Base-by-base conservation (phyloP, 2,329 filamentous ascomycete species). In the Colletotrichum tabaci region DNA sequence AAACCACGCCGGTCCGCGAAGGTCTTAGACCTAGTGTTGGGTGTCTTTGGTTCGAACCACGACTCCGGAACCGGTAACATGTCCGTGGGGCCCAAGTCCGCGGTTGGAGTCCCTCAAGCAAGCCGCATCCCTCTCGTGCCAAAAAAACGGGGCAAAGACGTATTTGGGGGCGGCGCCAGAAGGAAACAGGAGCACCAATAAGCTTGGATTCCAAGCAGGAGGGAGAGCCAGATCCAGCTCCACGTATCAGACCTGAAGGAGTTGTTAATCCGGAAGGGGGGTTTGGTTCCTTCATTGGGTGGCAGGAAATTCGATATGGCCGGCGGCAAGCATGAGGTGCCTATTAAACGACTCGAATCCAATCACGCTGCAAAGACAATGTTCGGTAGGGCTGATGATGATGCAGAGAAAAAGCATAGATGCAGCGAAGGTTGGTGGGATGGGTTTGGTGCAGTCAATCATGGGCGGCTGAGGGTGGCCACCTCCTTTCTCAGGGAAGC, bases 311-410 rank as follows among this genome's bases (percentile, higher is more conserved):
- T 40, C 30, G 30, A 35, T 30, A 40, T 8, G 38, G 35, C 13
- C 30, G 21, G 26, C 46, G 53, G 58, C 38, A 26, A 68, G 61
- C 38, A 49, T 38, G 44, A 30, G 10, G 38, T 44, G 23, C 44
- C 62, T n/a, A 21, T 21, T 66, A 26, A 30, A 18, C 16, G 50
- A 30, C 8, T n/a, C 26, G 16, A 16, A n/a, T 30, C 63, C 55
- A 61, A 38, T 62, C 10, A 52, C 18, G 5, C 12, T n/a, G n/a
- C 16, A 42, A 53, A 42, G 46, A 44, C 44, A 15, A 56, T 38
- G n/a, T 35, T 23, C 23, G 53, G 47, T 66, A 72, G 70, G 70
- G 66, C 70, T 72, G 70, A 72, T 40, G 69, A 63, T 64, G 69
- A 53, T 42, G 69, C 58, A 60, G 38, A 60, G 46, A 72, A 44